phyloP scores from a whole-genome alignment of 2,329 filamentous ascomycete species.

The Didymella segeticola region DNA sequence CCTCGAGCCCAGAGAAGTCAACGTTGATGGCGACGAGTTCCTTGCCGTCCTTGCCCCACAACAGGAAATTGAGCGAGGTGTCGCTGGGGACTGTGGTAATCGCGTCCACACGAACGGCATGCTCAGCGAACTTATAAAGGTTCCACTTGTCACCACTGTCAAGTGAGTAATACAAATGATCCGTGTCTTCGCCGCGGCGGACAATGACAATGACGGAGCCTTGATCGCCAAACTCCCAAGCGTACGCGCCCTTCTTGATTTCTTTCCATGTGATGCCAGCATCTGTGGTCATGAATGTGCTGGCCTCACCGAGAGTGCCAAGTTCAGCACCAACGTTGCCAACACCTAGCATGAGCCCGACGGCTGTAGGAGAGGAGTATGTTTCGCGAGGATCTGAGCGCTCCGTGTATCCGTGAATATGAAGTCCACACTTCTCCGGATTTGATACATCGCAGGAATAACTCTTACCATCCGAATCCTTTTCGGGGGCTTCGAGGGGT shows the following conservation, averaged over 20 bases:
- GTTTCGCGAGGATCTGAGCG: constrained; percentile 80
- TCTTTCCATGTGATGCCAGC: constrained; percentile 89
- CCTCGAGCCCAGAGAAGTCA: constrained; percentile 78
- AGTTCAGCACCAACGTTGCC: constrained; percentile 87
- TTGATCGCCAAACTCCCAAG: constrained; percentile 95
- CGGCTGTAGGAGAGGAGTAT: constrained; percentile 84
- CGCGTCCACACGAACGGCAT: constrained; percentile 74
- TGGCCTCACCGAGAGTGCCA: constrained; percentile 70
- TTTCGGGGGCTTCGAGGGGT: constrained; percentile 73
- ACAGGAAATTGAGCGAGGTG: constrained; percentile 85
- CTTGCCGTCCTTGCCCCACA: constrained; percentile 74
- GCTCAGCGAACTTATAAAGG: constrained; percentile 74
- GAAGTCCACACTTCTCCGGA: constrained; percentile 76
- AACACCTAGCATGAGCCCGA: constrained; percentile 88
- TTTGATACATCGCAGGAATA: constrained; percentile 71
- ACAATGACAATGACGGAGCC: constrained; percentile 92
- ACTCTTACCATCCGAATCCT: constrained; percentile 73
- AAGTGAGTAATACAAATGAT: constrained; percentile 74
- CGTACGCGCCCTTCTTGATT: constrained; percentile 85
- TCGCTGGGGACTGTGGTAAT: constrained; percentile 90
- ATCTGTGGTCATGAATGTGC: constrained; percentile 90
- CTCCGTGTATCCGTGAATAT: constrained; percentile 96
- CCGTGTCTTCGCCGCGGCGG: constrained; percentile 71
- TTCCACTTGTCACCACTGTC: constrained; percentile 84
- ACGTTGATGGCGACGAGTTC: constrained; percentile 78